These are phyloP conservation scores for Ambrosiella cleistominuta DNA, from an alignment of 2,329 filamentous ascomycete genomes.

Conservation along the genomic window DNA sequence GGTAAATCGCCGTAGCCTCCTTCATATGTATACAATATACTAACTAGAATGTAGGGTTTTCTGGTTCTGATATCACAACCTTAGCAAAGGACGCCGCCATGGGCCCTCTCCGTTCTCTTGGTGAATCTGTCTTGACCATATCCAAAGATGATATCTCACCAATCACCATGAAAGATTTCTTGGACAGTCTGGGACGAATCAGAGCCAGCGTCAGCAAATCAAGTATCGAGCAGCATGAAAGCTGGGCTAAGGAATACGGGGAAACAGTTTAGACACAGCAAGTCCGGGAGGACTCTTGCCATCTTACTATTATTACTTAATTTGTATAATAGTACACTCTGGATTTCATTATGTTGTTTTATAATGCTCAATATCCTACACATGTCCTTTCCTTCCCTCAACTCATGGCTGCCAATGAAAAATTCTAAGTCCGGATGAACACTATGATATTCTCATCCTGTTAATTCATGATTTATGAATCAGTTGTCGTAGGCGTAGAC, in stretches of 20 bases:
- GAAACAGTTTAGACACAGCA: conserved; percentile 57
- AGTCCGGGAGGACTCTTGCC: no score
- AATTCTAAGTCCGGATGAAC: no score
- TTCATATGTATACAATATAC: neutral
- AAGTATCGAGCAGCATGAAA: conserved; percentile 75
- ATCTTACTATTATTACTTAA: no score
- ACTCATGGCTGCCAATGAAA: no score
- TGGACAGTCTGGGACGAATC: conserved; percentile 67
- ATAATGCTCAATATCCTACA: neutral
- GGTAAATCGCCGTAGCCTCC: conserved; percentile 34
- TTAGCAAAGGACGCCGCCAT: conserved; percentile 95
- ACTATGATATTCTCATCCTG: no score
- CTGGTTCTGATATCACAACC: conserved; percentile 89
- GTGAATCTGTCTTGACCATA: conserved; percentile 77
- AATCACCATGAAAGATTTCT: conserved; percentile 68
- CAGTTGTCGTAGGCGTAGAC: neutral
- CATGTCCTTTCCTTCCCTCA: neutral
- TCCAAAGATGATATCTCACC: conserved; percentile 87
- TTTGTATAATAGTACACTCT: no score
- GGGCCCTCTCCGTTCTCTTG: conserved; percentile 79
- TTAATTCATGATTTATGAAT: no score
- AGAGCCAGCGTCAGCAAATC: conserved; percentile 75
- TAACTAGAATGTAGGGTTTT: conserved; percentile 51
- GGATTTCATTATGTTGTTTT: no score
- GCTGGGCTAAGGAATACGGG: conserved; percentile 86